Conservation (phyloP, 2,329 filamentous ascomycete species). For the Berkeleyomyces rouxiae region DNA sequence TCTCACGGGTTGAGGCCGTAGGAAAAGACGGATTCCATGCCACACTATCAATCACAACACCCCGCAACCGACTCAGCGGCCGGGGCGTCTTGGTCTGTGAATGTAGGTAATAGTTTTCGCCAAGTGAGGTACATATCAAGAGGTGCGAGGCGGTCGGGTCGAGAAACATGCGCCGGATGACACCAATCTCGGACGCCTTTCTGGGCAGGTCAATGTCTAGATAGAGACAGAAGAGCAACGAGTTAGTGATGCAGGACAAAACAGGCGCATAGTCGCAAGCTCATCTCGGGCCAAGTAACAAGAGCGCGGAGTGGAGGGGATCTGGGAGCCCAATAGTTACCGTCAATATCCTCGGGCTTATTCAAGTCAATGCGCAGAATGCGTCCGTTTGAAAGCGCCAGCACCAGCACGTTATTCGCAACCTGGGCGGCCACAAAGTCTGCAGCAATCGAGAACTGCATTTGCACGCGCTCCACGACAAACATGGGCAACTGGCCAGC, state of each 20-base stretch:
- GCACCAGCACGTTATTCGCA: constrained; percentile 87
- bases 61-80: constrained; percentile 63
- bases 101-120: constrained; percentile 96
- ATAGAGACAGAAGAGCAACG: neutral
- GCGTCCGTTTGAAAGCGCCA: constrained; percentile 80
- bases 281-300: neutral
- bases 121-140: constrained; percentile 74
- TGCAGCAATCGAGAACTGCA: constrained; percentile 85
- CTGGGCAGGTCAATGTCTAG: constrained; percentile 92
- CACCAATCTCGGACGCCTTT: constrained; percentile 74
- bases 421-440: constrained; percentile 95
- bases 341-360: constrained; percentile 87
- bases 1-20: constrained; percentile 87
- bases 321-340: constrained; percentile 24
- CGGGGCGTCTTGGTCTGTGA: constrained; percentile 84
- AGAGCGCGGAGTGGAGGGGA: neutral
- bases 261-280: neutral
- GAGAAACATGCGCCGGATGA: constrained; percentile 92
- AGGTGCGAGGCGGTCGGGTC: constrained; percentile 93
- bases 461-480: constrained; percentile 78
- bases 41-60: constrained; percentile 72
- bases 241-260: neutral
- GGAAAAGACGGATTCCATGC: constrained; percentile 91
- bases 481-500: constrained; percentile 71
- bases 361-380: constrained; percentile 91